Evolutionary conservation across 2,329 filamentous ascomycete species (phyloP).

Genomic region (Nemania sp.): DNA sequence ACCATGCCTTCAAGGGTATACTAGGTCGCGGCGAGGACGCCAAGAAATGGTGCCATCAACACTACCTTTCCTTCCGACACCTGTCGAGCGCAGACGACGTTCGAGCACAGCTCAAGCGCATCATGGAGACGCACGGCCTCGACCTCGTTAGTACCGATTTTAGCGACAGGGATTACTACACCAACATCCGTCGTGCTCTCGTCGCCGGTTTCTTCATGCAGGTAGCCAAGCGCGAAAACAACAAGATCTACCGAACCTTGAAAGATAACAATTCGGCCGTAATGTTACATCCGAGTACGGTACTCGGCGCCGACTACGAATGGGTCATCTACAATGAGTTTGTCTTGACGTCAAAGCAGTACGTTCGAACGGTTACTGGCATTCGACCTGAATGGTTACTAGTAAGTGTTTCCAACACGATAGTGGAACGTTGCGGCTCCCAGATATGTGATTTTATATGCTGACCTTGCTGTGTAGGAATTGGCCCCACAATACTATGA

Average conservation of each 20-base stretch:
- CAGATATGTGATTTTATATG: background rate
- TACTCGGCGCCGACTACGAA: slow-evolving; percentile 83
- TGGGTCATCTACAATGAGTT: slow-evolving; percentile 99
- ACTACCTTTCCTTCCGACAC: slow-evolving; percentile 88
- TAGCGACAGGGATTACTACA: slow-evolving; percentile 96
- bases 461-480: slow-evolving; percentile 62
- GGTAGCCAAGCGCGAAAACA: slow-evolving; percentile 88
- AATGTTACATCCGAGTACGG: slow-evolving; percentile 89
- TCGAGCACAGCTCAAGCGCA: slow-evolving; percentile 84
- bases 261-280: slow-evolving; percentile 97
- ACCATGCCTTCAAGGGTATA: slow-evolving; percentile 90
- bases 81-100: slow-evolving; percentile 94
- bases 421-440: background rate
- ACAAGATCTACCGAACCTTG: slow-evolving; percentile 90
- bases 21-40: slow-evolving; percentile 67
- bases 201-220: slow-evolving; percentile 99
- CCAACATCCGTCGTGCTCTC: slow-evolving; percentile 90
- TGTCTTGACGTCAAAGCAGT: slow-evolving; percentile 96
- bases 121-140: slow-evolving; percentile 91
- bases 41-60: slow-evolving; percentile 95
- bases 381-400: slow-evolving; percentile 94
- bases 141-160: slow-evolving; percentile 88
- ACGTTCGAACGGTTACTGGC: slow-evolving; percentile 89
- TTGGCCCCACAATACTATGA: slow-evolving; percentile 95
- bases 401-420: too few relatives aligned